Evolutionary conservation across 2,329 filamentous ascomycete species (phyloP), one percentile per base, ranked within the genome.

Genomic region (Pseudogymnoascus sp.): DNA sequence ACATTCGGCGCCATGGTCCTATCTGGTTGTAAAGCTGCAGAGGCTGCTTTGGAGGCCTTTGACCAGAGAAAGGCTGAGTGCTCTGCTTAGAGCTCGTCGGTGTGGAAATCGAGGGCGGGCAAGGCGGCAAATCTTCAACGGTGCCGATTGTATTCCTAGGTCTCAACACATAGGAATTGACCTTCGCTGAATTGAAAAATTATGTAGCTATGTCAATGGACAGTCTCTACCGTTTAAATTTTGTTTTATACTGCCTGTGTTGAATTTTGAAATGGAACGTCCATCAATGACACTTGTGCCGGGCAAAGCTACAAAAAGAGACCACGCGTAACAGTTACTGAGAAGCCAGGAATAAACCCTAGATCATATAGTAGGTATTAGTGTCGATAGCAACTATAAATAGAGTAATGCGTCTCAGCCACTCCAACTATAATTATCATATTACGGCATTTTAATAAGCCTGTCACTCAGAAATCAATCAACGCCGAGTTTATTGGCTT

Each of bases 1-100:
- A 93, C 90, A 1, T 94, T 94, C 74, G 91, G 91, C 63, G 92
- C 92, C 61, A 96, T 96, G 92, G 90, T 84, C 18, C 81, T 96
- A 40, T 88, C 84, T 63, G 92, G 92, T 68, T 89, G 96, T 72
- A 96, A 95, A 82, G 92, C 92, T 71, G 92, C 92, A 8, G 91
- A 96, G 78, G 91, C 93, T 77, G 89, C 88, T 0, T 78, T 95
- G 67, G 84, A 82, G 68, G 82, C 95, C 63, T 92, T 91, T 69
- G 90, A 94, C 38, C 76, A 84, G 69, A 86, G 91, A 69, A 88
- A 90, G 83, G 83, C 83, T 70, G 84, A 94, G 81, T 60, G 59
- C 59, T 23, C 59, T 60, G 59, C 59, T 60, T 60, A 60, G 7
- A 31, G 59, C 59, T 60, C n/a, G 33, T 33, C 23, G 59, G 5